Conservation (phyloP, 2,329 filamentous ascomycete genomes). For the Trichophyton equinum region DNA sequence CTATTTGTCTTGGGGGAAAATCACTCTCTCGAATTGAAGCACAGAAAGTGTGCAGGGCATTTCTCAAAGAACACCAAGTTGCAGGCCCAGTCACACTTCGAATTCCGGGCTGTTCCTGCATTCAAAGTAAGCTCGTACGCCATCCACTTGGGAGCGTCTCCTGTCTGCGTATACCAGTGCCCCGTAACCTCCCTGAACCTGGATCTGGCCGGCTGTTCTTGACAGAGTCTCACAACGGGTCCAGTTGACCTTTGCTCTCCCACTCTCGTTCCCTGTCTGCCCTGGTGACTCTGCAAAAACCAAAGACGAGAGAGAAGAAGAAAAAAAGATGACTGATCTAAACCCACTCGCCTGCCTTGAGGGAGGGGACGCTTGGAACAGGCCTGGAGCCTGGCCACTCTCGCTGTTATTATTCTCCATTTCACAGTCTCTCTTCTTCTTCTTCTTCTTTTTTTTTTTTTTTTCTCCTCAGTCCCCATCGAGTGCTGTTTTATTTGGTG, state of each 20-base stretch:
- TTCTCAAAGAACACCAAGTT: neutral
- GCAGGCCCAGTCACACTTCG: neutral
- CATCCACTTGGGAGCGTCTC: neutral
- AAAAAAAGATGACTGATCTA: constrained; percentile 4
- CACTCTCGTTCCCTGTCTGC: neutral
- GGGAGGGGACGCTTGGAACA: neutral
- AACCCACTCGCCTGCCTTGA: neutral
- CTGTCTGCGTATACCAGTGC: neutral
- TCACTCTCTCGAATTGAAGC: neutral
- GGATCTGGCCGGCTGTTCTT: neutral
- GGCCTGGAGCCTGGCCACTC: neutral
- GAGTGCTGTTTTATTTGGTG: neutral
- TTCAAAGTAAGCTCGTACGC: neutral
- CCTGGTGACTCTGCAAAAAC: neutral
- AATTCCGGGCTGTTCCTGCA: constrained; percentile 3
- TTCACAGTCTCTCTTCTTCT: neutral
- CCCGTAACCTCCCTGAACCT: constrained; percentile 1
- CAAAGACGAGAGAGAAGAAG: neutral
- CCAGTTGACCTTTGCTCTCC: neutral
- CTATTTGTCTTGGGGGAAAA: neutral
- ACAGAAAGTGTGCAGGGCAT: neutral
- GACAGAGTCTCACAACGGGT: neutral
- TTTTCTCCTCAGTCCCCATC: neutral
- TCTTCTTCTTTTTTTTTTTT: too few relatives aligned
- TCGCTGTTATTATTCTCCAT: neutral